phyloP scores from a whole-genome alignment of 176 grass and related monocot genomes.

The Aegilops speltoides region DNA sequence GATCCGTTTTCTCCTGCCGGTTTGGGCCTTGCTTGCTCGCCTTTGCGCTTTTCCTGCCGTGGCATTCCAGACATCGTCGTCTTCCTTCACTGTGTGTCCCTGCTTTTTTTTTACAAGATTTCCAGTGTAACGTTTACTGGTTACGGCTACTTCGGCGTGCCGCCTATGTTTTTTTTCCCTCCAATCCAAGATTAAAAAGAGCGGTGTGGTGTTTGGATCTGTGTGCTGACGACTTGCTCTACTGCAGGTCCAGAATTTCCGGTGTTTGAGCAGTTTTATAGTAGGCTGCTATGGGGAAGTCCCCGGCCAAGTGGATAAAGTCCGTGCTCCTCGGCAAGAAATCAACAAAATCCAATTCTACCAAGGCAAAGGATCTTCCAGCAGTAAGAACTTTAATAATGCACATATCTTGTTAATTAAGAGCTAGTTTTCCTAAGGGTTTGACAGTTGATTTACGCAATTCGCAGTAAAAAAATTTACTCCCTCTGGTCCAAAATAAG shows the following conservation, averaged over 20 bases:
- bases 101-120: background rate
- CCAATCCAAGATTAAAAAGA: background rate
- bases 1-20: constrained; percentile 29
- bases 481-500: too few relatives aligned
- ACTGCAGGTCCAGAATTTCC: background rate
- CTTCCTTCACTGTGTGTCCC: background rate
- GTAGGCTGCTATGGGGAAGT: constrained; percentile 66
- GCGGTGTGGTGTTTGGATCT: constrained; percentile 13
- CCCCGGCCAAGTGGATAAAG: constrained; percentile 91
- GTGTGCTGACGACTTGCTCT: background rate
- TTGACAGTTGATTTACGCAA: too few relatives aligned
- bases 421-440: background rate
- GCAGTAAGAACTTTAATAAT: constrained; percentile 39
- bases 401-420: background rate
- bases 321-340: constrained; percentile 88
- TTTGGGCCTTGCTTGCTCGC: background rate
- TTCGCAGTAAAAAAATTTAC: too few relatives aligned
- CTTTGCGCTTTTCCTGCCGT: background rate
- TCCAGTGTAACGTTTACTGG: background rate
- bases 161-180: background rate
- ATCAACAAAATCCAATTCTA: constrained; percentile 55
- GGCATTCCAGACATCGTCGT: background rate
- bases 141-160: background rate
- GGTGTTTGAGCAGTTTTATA: background rate
- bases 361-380: constrained; percentile 41